Conservation (phyloP, 2,329 filamentous ascomycete species). For the Corniculantispora saksenae region DNA sequence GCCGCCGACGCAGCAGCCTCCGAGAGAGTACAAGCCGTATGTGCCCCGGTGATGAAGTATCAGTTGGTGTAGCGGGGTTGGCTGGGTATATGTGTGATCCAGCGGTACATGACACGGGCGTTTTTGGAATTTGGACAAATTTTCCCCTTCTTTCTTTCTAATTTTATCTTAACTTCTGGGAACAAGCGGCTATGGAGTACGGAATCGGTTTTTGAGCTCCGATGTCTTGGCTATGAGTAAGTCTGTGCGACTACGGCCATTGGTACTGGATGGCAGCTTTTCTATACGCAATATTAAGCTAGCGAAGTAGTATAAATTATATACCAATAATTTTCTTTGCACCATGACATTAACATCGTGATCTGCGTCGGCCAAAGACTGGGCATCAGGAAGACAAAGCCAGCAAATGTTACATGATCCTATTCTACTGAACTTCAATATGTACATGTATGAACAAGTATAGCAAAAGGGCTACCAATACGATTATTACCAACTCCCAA, state of each 20-base stretch:
- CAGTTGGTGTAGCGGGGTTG: no score
- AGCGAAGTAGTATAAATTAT: not conserved
- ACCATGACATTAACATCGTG: no score
- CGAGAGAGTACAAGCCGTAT: constrained; percentile 6
- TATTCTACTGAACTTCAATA: not conserved
- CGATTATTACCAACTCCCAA: not conserved
- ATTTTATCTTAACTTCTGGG: not conserved
- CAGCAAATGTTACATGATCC: no score
- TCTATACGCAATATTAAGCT: not conserved
- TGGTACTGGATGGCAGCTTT: not conserved
- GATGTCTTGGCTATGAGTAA: no score
- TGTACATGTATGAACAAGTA: not conserved
- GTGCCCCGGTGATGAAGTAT: not conserved
- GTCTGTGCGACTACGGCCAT: not conserved
- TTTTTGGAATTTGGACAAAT: not conserved
- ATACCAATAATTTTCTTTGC: not conserved
- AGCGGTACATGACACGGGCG: not conserved
- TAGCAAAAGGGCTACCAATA: not conserved
- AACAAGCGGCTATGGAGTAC: not conserved
- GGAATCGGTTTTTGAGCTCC: no score
- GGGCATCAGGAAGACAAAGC: no score
- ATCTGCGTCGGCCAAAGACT: no score
- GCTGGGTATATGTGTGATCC: not conserved
- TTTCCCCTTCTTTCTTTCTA: not conserved
- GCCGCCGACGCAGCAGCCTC: not conserved